Evolutionary conservation across 163 green algal species (phyloP), one percentile per base, ranked within the genome.

Genomic region (Chlamydomonas reinhardtii): DNA sequence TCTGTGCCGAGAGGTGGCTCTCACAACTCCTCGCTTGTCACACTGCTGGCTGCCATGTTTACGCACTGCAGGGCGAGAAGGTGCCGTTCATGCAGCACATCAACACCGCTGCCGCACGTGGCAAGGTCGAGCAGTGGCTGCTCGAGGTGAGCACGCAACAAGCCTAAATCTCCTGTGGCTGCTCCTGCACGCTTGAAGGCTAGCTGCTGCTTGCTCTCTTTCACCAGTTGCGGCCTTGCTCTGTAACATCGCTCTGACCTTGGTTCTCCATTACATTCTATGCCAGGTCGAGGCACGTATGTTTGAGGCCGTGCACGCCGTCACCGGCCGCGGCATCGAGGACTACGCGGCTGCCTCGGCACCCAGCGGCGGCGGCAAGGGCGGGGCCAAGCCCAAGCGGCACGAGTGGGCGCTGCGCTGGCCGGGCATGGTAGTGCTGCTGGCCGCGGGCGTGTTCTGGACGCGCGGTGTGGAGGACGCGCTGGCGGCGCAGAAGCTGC

Each of bases 111-210:
- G 74, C 92, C 27, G 92, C 91, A 11, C 91, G 92, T 29, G 93
- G 93, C 17, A 91, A 90, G 59, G 94, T 97, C 8, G 94, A 97
- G 93, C 91, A 94, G 74, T 96, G 94, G 94, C 92, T 97, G 48
- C 71, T 94, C 25, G 89, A 96, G 91, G 93, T 96, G 73, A 5
- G 89, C 3, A 48, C 34, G 37, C 34, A 59, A 48, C 39, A 48
- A 48, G 39, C 39, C 39, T 48, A n/a, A n/a, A n/a, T n/a, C n/a
- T n/a, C n/a, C n/a, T 48, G 39, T 48, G 39, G 39, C 39, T 48
- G 39, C n/a, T n/a, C n/a, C n/a, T n/a, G n/a, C n/a, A n/a, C n/a
- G n/a, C n/a, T n/a, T n/a, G n/a, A n/a, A n/a, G n/a, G n/a, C n/a
- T n/a, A n/a, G n/a, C n/a, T n/a, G n/a, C 39, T 48, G 39, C 5